These are phyloP conservation scores for Tolypocladium amazonense DNA, from an alignment of 2,329 filamentous ascomycete genomes.

Conservation along the genomic window DNA sequence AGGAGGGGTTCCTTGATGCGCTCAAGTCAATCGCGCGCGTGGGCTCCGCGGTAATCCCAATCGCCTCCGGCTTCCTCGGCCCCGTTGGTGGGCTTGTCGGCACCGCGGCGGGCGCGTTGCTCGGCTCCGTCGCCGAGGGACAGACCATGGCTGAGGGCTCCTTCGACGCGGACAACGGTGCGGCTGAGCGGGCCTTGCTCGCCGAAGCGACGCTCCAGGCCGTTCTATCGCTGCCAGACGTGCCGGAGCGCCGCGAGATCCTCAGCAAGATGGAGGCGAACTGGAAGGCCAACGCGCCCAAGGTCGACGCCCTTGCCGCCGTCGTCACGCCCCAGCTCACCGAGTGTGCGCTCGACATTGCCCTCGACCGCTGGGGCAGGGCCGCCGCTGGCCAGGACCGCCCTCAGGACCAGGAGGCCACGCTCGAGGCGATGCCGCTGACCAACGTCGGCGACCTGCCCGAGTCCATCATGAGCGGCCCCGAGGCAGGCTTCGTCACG, in stretches of 20 bases:
- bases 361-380: not conserved
- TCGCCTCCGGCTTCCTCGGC: not conserved
- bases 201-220: not conserved
- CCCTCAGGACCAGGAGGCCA: not conserved
- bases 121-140: not conserved
- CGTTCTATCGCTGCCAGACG: not conserved
- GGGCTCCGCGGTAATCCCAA: not conserved
- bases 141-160: not conserved
- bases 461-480: not conserved
- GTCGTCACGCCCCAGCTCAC: conserved; percentile 1
- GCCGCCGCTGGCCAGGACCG: conserved; percentile 4
- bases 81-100: not conserved
- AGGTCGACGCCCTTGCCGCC: conserved; percentile 3
- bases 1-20: not conserved
- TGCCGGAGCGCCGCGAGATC: not conserved
- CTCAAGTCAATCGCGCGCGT: not conserved
- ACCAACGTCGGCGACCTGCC: not conserved
- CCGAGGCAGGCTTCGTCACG: not conserved
- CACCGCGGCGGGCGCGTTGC: not conserved
- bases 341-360: conserved; percentile 4
- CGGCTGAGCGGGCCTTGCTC: not conserved
- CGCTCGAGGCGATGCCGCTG: not conserved
- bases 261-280: not conserved
- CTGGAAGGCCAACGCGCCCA: conserved; percentile 2
- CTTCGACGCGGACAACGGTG: not conserved